Percentiles rank a stretch among this genome's conserved stretches.
Conservation (phyloP, 805 yeast genomes). For the Geotrichum ghanense region DNA sequence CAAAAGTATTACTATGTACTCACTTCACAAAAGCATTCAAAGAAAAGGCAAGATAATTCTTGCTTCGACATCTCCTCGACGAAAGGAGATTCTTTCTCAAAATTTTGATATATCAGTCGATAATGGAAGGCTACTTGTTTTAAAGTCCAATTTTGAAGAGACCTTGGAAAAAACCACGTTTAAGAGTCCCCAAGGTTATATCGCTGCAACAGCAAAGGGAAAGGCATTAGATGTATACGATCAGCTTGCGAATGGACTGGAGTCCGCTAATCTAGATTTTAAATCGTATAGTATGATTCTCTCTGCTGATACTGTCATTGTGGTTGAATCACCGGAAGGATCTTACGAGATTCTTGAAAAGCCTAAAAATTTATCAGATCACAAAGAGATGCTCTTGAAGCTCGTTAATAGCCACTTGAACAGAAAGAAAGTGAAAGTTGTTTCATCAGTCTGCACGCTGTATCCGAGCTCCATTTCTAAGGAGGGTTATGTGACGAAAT, state of each 20-base stretch:
- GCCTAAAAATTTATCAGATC: conserved; percentile 48
- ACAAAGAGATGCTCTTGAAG: conserved; percentile 36
- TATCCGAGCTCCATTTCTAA: too few relatives aligned
- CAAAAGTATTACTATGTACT: too few relatives aligned
- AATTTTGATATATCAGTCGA: conserved; percentile 22
- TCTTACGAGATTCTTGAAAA: conserved; percentile 57
- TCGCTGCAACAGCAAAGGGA: conserved; percentile 50
- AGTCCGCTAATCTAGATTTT: conserved; percentile 24
- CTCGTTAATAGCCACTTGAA: conserved; percentile 29
- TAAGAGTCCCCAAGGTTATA: conserved; percentile 36
- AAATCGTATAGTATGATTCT: conserved; percentile 23
- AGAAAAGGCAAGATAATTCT: conserved; percentile 35
- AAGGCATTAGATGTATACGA: conserved; percentile 57
- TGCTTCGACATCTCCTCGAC: conserved; percentile 78
- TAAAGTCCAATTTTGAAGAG: conserved; percentile 67
- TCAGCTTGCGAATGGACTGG: conserved; percentile 13
- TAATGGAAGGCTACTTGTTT: conserved; percentile 27
- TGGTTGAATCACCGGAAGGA: conserved; percentile 20
- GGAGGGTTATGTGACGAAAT: conserved; percentile 31
- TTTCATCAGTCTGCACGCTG: neutral
- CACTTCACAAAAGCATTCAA: conserved; percentile 5
- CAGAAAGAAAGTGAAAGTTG: neutral
- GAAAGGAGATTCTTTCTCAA: conserved; percentile 58
- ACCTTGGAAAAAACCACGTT: conserved; percentile 43
- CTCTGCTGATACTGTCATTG: conserved; percentile 75